Percentiles rank a stretch among this genome's conserved stretches.
Evolutionary conservation across 495 filamentous ascomycete genomes (phyloP).

Genomic region (Cenococcum geophilum): DNA sequence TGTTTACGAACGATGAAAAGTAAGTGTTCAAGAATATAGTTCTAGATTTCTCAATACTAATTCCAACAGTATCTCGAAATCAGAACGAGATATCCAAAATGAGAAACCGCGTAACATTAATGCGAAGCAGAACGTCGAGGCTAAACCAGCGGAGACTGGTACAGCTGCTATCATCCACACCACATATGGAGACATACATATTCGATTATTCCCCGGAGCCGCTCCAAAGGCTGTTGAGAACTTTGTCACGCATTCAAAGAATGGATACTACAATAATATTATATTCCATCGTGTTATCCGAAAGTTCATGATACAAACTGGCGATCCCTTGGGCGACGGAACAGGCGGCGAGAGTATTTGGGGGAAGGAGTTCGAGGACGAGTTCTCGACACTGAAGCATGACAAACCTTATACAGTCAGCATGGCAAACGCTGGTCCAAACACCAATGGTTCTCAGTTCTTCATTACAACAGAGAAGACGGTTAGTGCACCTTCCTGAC

Average conservation of each 20-base stretch:
- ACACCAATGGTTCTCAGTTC: slow-evolving; percentile 70
- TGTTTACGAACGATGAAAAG: slow-evolving; percentile 87
- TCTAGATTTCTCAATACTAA: background rate
- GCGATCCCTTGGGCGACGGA: slow-evolving; percentile 90
- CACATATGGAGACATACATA: slow-evolving; percentile 87
- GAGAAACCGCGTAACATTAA: slow-evolving; percentile 68
- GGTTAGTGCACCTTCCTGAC: slow-evolving; percentile 37
- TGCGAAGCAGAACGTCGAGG: slow-evolving; percentile 45
- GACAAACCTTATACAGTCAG: slow-evolving; percentile 94
- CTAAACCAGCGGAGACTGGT: slow-evolving; percentile 62
- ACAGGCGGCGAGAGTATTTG: slow-evolving; percentile 96
- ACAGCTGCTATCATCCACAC: slow-evolving; percentile 84
- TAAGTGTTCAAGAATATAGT: background rate
- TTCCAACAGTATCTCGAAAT: slow-evolving; percentile 56
- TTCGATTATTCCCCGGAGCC: slow-evolving; percentile 86
- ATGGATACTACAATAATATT: slow-evolving; percentile 92
- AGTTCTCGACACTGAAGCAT: slow-evolving; percentile 84
- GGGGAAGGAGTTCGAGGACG: slow-evolving; percentile 92
- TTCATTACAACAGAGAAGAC: slow-evolving; percentile 98
- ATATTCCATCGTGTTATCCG: slow-evolving; percentile 96
- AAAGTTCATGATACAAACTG: slow-evolving; percentile 97
- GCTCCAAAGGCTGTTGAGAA: slow-evolving; percentile 98
- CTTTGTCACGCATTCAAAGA: slow-evolving; percentile 83
- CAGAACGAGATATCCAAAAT: slow-evolving; percentile 86
- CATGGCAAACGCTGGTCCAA: slow-evolving; percentile 95